Base-by-base conservation (phyloP, 1,284 basidiomycete species). In the Cryptococcus sp. region DNA sequence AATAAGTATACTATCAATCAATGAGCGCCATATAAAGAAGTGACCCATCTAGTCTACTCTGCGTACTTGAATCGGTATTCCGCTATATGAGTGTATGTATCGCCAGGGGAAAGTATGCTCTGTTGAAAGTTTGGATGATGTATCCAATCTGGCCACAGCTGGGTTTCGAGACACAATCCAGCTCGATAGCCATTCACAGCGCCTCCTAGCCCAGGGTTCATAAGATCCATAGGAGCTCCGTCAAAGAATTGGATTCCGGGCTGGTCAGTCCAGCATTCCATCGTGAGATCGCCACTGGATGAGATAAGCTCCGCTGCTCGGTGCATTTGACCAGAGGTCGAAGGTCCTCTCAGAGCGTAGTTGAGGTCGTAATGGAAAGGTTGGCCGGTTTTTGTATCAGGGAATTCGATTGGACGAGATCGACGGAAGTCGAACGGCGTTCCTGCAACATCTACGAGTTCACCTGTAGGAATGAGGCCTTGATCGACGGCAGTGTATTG, bases 401-500 rank as follows among this genome's bases (percentile, higher is more conserved):
- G 41, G 25, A 48, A 46, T 40, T 56, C 25, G 35, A 60, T 56
- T 19, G 59, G 54, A 17, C 59, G 59, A 27, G 54, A 53, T n/a
- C 20, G 19, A 35, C 49, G 48, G 50, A 56, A 60, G 39, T 60
- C 59, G 54, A 51, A 60, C 17, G 59, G 59, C n/a, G 59, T 60
- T 27, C 54, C 52, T 16, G 48, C 47, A 10, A 56, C 45, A 35
- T 55, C 27, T 13, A 53, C 50, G 5, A 65, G 35, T 50, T 65
- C 60, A 46, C 67, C 67, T 0, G 65, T 69, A 13, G 67, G 63
- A 10, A 67, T 51, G 10, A 57, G 40, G 38, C 55, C 61, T 19
- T 52, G 42, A 52, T 69, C 62, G n/a, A 65, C 63, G 7, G 56
- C 53, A n/a, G 66, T 60, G 56, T 58, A 59, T 25, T 50, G 47